phyloP scores from a whole-genome alignment of 176 grass and related monocot species.

The Elaeis guineensis region DNA sequence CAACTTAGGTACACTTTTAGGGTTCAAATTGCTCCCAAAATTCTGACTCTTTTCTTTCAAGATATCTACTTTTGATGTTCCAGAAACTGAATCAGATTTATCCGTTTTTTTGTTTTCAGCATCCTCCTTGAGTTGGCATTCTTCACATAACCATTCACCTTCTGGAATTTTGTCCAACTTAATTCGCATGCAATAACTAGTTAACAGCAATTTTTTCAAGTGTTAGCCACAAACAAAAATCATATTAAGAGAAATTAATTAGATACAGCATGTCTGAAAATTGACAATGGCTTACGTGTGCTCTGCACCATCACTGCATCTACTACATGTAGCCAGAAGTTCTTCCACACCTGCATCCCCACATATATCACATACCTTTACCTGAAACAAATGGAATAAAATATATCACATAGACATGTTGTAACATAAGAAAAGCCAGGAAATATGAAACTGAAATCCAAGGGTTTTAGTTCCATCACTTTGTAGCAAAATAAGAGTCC shows the following conservation, averaged over 20 bases:
- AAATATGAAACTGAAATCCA: too few relatives aligned
- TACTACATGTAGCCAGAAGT: slow-evolving; percentile 69
- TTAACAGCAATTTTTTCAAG: slow-evolving; percentile 10
- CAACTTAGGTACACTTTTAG: slow-evolving; percentile 17
- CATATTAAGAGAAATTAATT: background rate
- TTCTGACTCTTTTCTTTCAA: slow-evolving; percentile 37
- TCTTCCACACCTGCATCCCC: slow-evolving; percentile 90
- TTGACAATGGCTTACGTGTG: slow-evolving; percentile 56
- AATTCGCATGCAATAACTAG: slow-evolving; percentile 83
- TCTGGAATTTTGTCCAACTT: slow-evolving; percentile 77
- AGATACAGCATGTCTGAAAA: too few relatives aligned
- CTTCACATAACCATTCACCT: slow-evolving; percentile 88
- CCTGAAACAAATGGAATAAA: slow-evolving; percentile 27
- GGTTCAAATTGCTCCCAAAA: slow-evolving; percentile 19
- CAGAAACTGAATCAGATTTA: slow-evolving; percentile 36
- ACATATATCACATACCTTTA: slow-evolving; percentile 97
- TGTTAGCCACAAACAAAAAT: background rate
- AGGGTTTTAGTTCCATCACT: too few relatives aligned
- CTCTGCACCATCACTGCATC: slow-evolving; percentile 92
- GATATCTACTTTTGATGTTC: slow-evolving; percentile 26
- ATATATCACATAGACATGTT: too few relatives aligned
- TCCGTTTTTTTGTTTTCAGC: slow-evolving; percentile 35
- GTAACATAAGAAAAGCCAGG: too few relatives aligned
- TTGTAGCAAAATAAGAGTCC: too few relatives aligned
- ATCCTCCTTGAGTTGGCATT: slow-evolving; percentile 57